Base-by-base conservation (phyloP, 371 early-diverging fungal genomes). In the Mortierella sp. region DNA sequence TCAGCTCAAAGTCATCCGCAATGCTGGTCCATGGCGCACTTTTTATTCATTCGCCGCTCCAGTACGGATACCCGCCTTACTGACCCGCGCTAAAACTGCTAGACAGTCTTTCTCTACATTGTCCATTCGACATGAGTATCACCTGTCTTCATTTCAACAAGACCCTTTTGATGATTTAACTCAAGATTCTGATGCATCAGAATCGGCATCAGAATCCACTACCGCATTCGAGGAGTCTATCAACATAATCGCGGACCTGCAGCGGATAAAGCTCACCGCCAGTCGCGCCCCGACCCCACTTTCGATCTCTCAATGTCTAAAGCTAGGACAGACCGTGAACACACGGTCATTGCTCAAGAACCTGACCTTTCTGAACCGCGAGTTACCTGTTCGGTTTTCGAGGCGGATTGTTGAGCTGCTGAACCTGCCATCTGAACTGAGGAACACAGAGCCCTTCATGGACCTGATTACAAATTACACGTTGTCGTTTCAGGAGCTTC, bases 381-480 rank as follows among this genome's bases (percentile, higher is more conserved):
- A 76, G 54, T 50, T 76, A 1, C 78, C 78, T 0, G 70, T 70
- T 12, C 70, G 78, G 32, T 76, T 76, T 43, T 60, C 78, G 11
- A 68, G 61, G 50, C 56, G 78, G 28, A 65, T 76, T 15, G n/a
- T 76, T 5, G 78, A 76, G 26, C 58, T 76, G 28, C 44, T 32
- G 43, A 44, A 54, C 23, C 23, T 76, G 28, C 76, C 75, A 24
- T 54, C 21, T 12, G 78, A 65, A 17, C 37, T 76, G 42, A 64
- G 47, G 21, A 57, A 53, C 31, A 76, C 78, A 3, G 65, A 76
- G 24, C 70, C 78, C 14, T 61, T 76, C 32, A 52, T 62, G 51
- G 65, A 60, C 53, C 47, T 76, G 48, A 34, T 64, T 50, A 56
- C 46, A 32, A 70, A 70, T 32, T 76, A 76, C 37, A 51, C 70